Conservation (phyloP, 495 filamentous ascomycete species). For the Neurospora sp. region DNA sequence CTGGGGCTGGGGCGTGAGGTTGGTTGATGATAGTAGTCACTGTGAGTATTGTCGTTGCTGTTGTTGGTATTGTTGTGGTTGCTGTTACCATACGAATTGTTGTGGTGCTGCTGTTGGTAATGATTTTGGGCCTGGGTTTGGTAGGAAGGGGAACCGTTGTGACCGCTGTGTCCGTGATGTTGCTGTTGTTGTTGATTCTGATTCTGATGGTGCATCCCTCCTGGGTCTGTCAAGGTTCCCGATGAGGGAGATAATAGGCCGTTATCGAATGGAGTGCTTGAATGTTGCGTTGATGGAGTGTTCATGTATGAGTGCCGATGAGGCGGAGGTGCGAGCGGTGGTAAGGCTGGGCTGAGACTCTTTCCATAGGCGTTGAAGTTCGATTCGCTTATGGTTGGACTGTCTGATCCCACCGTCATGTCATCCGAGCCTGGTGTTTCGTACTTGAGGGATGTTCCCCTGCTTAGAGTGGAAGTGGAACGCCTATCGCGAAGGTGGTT, state of each 20-base stretch:
- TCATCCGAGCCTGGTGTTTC: slow-evolving; percentile 25
- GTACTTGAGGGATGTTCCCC: slow-evolving; percentile 20
- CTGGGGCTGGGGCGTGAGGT: not conserved
- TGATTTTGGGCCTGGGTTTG: not conserved
- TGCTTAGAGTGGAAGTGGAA: not conserved
- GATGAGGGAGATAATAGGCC: not conserved
- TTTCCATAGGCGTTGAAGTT: slow-evolving; percentile 3
- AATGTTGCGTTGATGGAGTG: not conserved
- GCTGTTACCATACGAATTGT: not conserved
- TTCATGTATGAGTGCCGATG: not conserved
- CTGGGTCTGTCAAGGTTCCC: not conserved
- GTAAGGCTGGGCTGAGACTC: not conserved
- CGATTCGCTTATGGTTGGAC: not conserved
- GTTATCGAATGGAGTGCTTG: not conserved
- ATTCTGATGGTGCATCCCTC: not conserved
- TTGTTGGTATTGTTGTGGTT: slow-evolving; percentile 1
- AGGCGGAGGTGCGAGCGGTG: not conserved
- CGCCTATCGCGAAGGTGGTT: slow-evolving; percentile 1
- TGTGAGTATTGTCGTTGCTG: slow-evolving; percentile 10
- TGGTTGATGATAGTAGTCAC: slow-evolving; percentile 5
- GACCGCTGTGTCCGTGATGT: not conserved
- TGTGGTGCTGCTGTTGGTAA: not conserved
- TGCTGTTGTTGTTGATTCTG: slow-evolving; percentile 1
- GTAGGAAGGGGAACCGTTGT: not conserved
- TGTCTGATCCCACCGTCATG: slow-evolving; percentile 1